Evolutionary conservation across 179 eudicot genomes (phyloP), one percentile per base, ranked within the genome.

Genomic region (Beta lomatogona): DNA sequence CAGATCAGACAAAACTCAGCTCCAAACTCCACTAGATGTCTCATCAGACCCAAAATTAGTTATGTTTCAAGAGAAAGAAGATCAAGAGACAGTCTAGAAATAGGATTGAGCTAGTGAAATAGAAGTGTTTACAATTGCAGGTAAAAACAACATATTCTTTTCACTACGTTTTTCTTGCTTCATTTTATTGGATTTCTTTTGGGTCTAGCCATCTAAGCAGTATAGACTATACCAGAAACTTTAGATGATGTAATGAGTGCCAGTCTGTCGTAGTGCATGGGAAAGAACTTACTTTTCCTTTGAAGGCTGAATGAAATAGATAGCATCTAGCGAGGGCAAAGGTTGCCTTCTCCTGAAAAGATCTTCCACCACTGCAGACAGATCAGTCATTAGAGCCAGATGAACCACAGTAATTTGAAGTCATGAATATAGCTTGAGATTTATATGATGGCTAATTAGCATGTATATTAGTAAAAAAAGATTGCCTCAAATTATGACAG

Each of bases 281-380:
- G 76, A 25, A 54, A 46, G 61, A 69, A 75, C 81, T 58, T 96
- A 96, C 99, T 96, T 96, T 83, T 96, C 99, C 83, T 92, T 96
- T 70, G 94, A 81, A 64, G 99, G 99, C 81, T 94, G 99, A 63
- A 96, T 91, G 93, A 94, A 96, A 82, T 96, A 96, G 81, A 96
- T 87, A 55, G 91, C 99, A 84, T 94, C 99, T 94, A 96, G 84
- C 46, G 97, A 89, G 36, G 98, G 97, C 91, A 96, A 80, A 52
- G 99, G 97, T 82, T 96, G 90, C 86, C 99, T 89, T 90, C 99
- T 86, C 88, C 91, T 88, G 80, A 90, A 96, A 83, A 96, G 91
- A 85, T 96, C 98, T 90, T 96, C 99, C 83, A 96, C 99, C 98
- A 96, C 99, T 96, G 88, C 86, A 88, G 41, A 48, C 64, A 79